Percentiles rank a stretch among this genome's conserved stretches.
These are phyloP conservation scores for Rutstroemia sp. DNA, from an alignment of 2,329 filamentous ascomycete genomes.

Conservation along the genomic window DNA sequence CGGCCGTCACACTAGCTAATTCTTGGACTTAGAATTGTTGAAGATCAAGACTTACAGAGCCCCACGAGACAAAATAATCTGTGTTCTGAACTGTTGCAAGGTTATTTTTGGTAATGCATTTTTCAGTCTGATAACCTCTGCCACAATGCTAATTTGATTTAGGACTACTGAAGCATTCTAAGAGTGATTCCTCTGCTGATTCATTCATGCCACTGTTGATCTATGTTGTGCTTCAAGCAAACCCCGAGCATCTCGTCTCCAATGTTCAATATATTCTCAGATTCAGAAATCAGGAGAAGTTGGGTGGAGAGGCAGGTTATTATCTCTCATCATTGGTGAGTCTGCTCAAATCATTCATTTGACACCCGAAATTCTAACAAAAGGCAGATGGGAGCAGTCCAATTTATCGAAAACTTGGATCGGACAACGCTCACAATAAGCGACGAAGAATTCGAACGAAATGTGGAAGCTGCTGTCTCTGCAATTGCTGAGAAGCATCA, in stretches of 20 bases:
- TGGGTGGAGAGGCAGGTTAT: slow-evolving; percentile 95
- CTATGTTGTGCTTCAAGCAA: slow-evolving; percentile 89
- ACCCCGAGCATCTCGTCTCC: slow-evolving; percentile 90
- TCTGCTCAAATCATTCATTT: slow-evolving; percentile 7
- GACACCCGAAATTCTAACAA: slow-evolving; percentile 12
- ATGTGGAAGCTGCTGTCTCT: slow-evolving; percentile 94
- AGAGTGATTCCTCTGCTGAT: slow-evolving; percentile 90
- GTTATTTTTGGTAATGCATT: slow-evolving; percentile 76
- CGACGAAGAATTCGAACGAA: slow-evolving; percentile 90
- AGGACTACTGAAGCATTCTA: slow-evolving; percentile 85
- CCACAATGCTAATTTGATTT: slow-evolving; percentile 15
- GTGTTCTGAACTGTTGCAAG: slow-evolving; percentile 97
- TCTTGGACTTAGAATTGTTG: slow-evolving; percentile 59
- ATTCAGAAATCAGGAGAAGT: slow-evolving; percentile 95
- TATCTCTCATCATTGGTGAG: slow-evolving; percentile 87
- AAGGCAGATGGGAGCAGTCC: slow-evolving; percentile 77
- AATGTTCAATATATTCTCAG: slow-evolving; percentile 97
- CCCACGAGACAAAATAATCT: slow-evolving; percentile 97
- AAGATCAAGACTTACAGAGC: slow-evolving; percentile 97
- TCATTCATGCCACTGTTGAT: slow-evolving; percentile 93
- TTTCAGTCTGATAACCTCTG: not conserved
- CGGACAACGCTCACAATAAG: slow-evolving; percentile 87
- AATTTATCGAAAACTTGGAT: slow-evolving; percentile 95
- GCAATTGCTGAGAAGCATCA: slow-evolving; percentile 89
- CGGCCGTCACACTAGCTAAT: slow-evolving; percentile 15